These are phyloP conservation scores for Acanthamoeba sp. DNA, from an alignment of 208 protist species.

Conservation along the genomic window DNA sequence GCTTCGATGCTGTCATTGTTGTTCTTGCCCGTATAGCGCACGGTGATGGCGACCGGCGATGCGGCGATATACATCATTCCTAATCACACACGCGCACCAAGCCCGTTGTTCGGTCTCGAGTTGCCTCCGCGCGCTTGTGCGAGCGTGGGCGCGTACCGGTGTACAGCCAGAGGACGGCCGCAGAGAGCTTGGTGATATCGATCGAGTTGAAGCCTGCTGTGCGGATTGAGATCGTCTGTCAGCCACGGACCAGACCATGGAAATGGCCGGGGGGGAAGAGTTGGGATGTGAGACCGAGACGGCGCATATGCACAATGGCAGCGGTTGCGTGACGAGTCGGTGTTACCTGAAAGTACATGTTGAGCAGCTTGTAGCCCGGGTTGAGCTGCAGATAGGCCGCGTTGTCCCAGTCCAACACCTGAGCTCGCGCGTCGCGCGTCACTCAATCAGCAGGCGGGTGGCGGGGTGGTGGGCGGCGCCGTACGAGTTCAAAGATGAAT, in stretches of 20 bases:
- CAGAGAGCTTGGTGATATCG: not conserved
- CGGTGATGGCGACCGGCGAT: constrained; percentile 6
- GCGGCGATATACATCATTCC: constrained; percentile 75
- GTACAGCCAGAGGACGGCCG: constrained; percentile 8
- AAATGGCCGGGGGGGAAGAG: no score
- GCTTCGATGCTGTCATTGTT: not conserved
- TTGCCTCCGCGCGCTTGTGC: no score
- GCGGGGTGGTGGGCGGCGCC: not conserved
- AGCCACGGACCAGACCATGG: no score
- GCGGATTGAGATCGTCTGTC: not conserved
- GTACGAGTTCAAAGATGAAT: constrained; percentile 45
- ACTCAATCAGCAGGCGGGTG: no score
- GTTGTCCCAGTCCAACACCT: constrained; percentile 45
- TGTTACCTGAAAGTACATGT: constrained; percentile 60
- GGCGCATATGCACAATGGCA: not conserved
- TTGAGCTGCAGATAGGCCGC: not conserved
- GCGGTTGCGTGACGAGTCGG: not conserved
- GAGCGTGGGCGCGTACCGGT: no score
- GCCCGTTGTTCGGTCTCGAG: no score
- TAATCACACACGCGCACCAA: no score
- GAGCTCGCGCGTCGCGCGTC: no score
- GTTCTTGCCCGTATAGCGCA: constrained; percentile 15
- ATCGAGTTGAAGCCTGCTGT: constrained; percentile 18
- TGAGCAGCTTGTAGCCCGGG: not conserved
- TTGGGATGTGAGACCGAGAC: no score